Base-by-base conservation (phyloP, 805 yeast genomes). In the Henningerozyma blattae region DNA sequence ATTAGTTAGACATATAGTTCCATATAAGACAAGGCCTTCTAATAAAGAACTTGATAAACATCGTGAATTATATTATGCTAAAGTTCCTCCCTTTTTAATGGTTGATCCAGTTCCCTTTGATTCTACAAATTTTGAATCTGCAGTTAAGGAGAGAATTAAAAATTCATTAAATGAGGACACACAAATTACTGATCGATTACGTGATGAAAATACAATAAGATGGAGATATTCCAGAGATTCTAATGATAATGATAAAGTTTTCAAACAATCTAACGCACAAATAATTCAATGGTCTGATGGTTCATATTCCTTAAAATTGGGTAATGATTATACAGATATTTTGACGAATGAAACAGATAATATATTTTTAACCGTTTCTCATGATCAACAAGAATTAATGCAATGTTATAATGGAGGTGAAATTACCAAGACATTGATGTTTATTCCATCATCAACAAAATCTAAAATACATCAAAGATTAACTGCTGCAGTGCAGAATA, bases 281-380 rank as follows among this genome's bases (percentile, higher is more conserved):
- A 75, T 89, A 36, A 70, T 91, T 24, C 81, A 84, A 54, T 91
- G 98, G 98, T 79, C 81, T 36, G 97, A 91, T 58, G 98, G 98
- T 1, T 67, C 84, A 4, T 60, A 75, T 41, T 86, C 96, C 2
- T 62, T 91, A 45, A 87, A 84, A 50, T 61, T 91, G 26, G 98
- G 98, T 22, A 67, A 69, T 31, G 98, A 91, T 58, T 67, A 78
- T 42, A 89, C 87, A 47, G 96, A 89, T 51, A 75, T 84, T 38
- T 64, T 75, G 35, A 59, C 70, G 9, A 72, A 74, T 37, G 74
- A 78, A 7, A 62, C 75, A 27, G 73, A 70, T 33, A 93, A 86
- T 50, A 75, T 81, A 22, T 74, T 80, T 35, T 62, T 91, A 32
- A 77, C 82, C 2, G 69, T 72, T 19, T 72, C 85, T 22, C 81